Conservation (phyloP, 345 rosid genomes). For the Arabis hirsuta region DNA sequence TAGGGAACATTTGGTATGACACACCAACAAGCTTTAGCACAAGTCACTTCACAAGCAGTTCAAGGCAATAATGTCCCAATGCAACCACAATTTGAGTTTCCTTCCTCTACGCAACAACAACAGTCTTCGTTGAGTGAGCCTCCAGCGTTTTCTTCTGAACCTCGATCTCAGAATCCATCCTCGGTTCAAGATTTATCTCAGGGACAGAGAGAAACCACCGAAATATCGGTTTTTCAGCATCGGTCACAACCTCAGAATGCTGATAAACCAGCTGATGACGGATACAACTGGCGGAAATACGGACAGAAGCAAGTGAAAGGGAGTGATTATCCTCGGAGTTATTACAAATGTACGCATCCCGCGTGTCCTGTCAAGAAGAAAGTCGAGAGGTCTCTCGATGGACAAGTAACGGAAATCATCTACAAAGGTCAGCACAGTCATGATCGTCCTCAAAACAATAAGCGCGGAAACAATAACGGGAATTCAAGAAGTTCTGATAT, state of each 20-base stretch:
- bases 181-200: conserved; percentile 40
- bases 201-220: conserved; percentile 46
- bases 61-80: conserved; percentile 50
- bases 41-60: conserved; percentile 82
- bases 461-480: conserved; percentile 59
- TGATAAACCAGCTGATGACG: conserved; percentile 75
- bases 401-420: conserved; percentile 81
- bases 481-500: conserved; percentile 28
- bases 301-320: conserved; percentile 95
- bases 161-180: conserved; percentile 41
- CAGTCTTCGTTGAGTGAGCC: conserved; percentile 39
- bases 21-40: conserved; percentile 83
- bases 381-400: conserved; percentile 76
- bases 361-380: conserved; percentile 86
- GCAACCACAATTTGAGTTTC: conserved; percentile 45
- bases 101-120: conserved; percentile 45
- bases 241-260: conserved; percentile 48
- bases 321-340: conserved; percentile 79
- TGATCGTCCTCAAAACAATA: conserved; percentile 63
- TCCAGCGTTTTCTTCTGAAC: conserved; percentile 39
- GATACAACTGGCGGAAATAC: conserved; percentile 89
- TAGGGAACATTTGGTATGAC: conserved; percentile 80
- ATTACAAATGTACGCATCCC: conserved; percentile 78
- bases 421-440: conserved; percentile 89
- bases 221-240: conserved; percentile 49